Evolutionary conservation across 208 protist species (phyloP).

Genomic region (Chromosphaera perkinsii): DNA sequence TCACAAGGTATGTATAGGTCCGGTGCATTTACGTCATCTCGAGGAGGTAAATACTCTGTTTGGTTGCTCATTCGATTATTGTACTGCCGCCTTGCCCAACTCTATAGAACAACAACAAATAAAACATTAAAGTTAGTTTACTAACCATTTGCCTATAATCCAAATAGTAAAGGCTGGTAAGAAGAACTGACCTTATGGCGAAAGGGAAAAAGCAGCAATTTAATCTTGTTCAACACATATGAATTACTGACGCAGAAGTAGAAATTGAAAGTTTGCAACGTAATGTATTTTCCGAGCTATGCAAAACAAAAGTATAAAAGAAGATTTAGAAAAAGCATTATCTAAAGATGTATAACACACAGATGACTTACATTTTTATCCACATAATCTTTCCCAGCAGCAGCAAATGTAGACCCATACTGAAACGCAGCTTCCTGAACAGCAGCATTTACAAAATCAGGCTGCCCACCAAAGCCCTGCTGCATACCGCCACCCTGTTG

Average conservation of each 20-base stretch:
- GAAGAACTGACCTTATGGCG: constrained; percentile 9
- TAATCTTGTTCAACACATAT: constrained; percentile 19
- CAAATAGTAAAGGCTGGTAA: neutral
- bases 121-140: neutral
- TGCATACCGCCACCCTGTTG: too few species aligned
- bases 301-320: too few species aligned
- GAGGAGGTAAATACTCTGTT: constrained; percentile 6
- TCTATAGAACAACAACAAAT: neutral
- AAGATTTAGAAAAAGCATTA: too few species aligned
- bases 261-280: too few species aligned
- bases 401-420: too few species aligned
- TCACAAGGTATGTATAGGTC: constrained; percentile 35
- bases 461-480: too few species aligned
- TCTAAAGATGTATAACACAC: too few species aligned
- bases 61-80: neutral
- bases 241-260: constrained; percentile 18
- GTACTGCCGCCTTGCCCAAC: constrained; percentile 4
- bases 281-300: too few species aligned
- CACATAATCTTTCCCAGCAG: too few species aligned
- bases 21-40: constrained; percentile 34
- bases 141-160: neutral
- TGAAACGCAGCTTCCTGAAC: too few species aligned
- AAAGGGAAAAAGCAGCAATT: constrained; percentile 6
- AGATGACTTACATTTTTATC: too few species aligned
- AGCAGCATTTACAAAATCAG: too few species aligned